Evolutionary conservation across 441 rosid species (phyloP).

Genomic region (Euphorbia corollata): DNA sequence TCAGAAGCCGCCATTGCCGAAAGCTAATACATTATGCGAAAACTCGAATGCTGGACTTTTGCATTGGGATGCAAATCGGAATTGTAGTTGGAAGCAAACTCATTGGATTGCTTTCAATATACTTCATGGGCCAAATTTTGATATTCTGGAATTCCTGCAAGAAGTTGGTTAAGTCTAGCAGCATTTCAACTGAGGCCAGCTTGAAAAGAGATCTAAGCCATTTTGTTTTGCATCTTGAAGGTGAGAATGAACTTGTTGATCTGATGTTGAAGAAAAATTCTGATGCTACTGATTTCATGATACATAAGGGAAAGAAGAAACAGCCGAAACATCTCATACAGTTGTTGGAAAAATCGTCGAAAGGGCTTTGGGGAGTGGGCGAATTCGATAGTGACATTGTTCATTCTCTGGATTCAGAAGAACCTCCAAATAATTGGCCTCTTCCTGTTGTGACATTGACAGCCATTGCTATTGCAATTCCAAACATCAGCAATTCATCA

Average conservation of each 20-base stretch:
- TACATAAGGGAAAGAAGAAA: conserved; percentile 40
- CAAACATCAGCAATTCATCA: conserved; percentile 26
- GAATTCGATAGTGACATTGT: conserved; percentile 52
- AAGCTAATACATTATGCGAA: conserved; percentile 36
- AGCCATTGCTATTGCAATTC: conserved; percentile 57
- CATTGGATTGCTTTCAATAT: conserved; percentile 49
- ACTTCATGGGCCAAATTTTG: conserved; percentile 35
- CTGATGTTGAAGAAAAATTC: conserved; percentile 52
- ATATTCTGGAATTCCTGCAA: conserved; percentile 24
- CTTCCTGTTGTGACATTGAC: conserved; percentile 72
- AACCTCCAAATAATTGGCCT: conserved; percentile 68
- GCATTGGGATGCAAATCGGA: conserved; percentile 49
- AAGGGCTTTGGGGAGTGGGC: conserved; percentile 52
- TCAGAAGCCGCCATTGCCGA: conserved; percentile 36
- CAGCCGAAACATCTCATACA: conserved; percentile 56
- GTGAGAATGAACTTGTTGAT: conserved; percentile 55
- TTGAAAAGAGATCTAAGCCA: conserved; percentile 44
- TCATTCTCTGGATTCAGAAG: conserved; percentile 36
- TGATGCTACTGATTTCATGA: conserved; percentile 52
- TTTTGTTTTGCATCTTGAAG: conserved; percentile 76
- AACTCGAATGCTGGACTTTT: conserved; percentile 32
- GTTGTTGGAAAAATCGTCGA: conserved; percentile 47
- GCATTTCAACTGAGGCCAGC: conserved; percentile 27
- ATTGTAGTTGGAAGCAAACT: conserved; percentile 60
- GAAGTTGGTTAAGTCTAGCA: conserved; percentile 22